A percentile compares a stretch with the other conserved stretches of the same genome.
These are phyloP conservation scores for Phyllosticta citrichinensis DNA, from an alignment of 2,329 filamentous ascomycete species.

Conservation along the genomic window DNA sequence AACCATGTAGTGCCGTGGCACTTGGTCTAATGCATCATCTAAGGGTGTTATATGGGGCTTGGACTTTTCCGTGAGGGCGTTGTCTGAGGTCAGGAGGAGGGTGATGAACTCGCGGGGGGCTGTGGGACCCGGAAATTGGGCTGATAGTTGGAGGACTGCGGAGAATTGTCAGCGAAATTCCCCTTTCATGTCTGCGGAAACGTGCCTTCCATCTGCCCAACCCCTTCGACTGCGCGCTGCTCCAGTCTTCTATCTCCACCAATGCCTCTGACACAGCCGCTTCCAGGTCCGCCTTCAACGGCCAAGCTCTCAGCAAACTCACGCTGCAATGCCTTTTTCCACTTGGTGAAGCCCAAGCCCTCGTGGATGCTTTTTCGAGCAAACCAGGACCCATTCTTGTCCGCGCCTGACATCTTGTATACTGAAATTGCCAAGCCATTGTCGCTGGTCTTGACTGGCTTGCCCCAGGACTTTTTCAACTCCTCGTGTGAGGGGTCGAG, in stretches of 20 bases:
- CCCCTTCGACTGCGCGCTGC: slow-evolving; percentile 46
- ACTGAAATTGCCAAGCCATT: slow-evolving; percentile 69
- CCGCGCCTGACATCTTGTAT: slow-evolving; percentile 69
- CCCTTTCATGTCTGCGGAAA: not conserved
- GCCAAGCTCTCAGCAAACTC: slow-evolving; percentile 75
- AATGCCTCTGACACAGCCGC: slow-evolving; percentile 72
- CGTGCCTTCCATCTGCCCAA: slow-evolving; percentile 54
- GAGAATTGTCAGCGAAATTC: not conserved
- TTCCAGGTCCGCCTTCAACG: slow-evolving; percentile 57
- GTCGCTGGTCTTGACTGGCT: slow-evolving; percentile 65
- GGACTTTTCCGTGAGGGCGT: slow-evolving; percentile 40
- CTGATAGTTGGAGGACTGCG: slow-evolving; percentile 72
- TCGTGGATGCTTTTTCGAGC: slow-evolving; percentile 74
- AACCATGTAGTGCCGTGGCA: slow-evolving; percentile 68
- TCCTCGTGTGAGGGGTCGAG: slow-evolving; percentile 44
- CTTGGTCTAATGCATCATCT: slow-evolving; percentile 25
- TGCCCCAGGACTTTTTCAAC: slow-evolving; percentile 75
- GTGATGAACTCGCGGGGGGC: slow-evolving; percentile 82
- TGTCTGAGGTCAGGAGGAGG: slow-evolving; percentile 57
- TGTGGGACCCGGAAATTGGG: slow-evolving; percentile 82
- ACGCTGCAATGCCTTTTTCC: slow-evolving; percentile 63
- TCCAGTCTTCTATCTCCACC: slow-evolving; percentile 70
- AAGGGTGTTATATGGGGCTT: slow-evolving; percentile 16
- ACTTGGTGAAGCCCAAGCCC: slow-evolving; percentile 64
- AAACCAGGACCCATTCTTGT: slow-evolving; percentile 85